phyloP scores from a whole-genome alignment of 208 protist species.

The Wallacemonas collosoma region DNA sequence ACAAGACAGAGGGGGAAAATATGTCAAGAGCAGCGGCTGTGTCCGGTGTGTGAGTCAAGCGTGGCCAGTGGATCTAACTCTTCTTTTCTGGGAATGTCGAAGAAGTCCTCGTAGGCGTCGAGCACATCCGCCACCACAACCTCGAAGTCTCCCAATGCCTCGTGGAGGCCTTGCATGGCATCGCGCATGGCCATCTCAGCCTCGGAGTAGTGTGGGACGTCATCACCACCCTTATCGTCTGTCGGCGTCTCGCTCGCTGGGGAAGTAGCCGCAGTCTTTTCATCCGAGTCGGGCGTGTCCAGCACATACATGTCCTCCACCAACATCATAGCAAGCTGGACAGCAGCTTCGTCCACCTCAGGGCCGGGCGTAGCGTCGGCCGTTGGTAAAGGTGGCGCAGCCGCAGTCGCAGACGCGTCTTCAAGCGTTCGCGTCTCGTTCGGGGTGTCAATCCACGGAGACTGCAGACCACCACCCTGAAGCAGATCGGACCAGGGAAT shows the following conservation, averaged over 20 bases:
- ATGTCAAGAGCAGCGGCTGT: neutral
- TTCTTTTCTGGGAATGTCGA: conserved; percentile 25
- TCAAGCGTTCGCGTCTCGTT: neutral
- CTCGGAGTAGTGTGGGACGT: conserved; percentile 22
- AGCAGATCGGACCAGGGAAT: conserved; percentile 67
- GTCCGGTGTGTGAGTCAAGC: neutral
- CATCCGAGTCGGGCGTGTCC: neutral
- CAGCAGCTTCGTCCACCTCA: conserved; percentile 5
- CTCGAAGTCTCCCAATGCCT: conserved; percentile 72
- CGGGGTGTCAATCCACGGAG: conserved; percentile 19
- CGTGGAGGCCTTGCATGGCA: conserved; percentile 55
- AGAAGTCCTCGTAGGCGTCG: conserved; percentile 75
- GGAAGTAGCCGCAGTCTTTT: neutral
- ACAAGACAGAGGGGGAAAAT: neutral
- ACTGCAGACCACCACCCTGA: conserved; percentile 31
- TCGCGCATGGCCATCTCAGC: conserved; percentile 36
- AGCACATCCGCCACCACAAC: conserved; percentile 77
- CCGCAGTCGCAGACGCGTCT: conserved; percentile 1
- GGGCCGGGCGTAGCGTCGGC: neutral
- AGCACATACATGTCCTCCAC: conserved; percentile 21
- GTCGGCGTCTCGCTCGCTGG: conserved; percentile 12
- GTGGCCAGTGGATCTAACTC: neutral
- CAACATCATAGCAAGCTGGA: conserved; percentile 31
- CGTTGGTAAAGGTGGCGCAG: neutral
- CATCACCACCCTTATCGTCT: conserved; percentile 6